Conservation (phyloP, 257 asterid genomes). For the Paulownia fortunei region DNA sequence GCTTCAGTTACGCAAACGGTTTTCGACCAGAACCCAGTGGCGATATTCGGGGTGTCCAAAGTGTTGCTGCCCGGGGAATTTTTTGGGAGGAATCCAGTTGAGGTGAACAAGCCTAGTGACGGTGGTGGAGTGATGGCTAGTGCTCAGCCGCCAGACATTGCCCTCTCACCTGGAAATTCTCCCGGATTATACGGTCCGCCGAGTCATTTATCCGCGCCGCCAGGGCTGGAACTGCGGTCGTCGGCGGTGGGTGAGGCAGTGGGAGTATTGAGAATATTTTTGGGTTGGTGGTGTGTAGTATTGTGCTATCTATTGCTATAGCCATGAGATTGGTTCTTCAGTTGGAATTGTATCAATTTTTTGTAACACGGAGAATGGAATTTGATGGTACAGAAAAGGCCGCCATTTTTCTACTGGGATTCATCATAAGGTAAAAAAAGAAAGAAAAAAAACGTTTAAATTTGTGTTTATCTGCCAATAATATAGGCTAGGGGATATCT, state of each 20-base stretch:
- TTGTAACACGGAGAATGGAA: constrained; percentile 39
- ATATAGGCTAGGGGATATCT: constrained; percentile 32
- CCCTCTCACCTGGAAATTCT: constrained; percentile 53
- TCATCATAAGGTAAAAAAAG: constrained; percentile 21
- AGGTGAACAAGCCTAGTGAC: constrained; percentile 43
- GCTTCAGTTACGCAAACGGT: constrained; percentile 89
- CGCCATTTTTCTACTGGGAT: constrained; percentile 46
- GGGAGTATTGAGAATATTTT: constrained; percentile 32
- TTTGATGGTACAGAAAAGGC: constrained; percentile 28
- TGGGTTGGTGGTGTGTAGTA: constrained; percentile 60
- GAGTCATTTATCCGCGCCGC: constrained; percentile 63
- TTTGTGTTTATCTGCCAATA: constrained; percentile 34
- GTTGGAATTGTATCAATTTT: constrained; percentile 33
- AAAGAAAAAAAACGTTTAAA: not conserved
- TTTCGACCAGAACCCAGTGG: constrained; percentile 89
- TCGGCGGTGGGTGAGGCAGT: constrained; percentile 33
- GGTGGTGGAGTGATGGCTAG: constrained; percentile 38
- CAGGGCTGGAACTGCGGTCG: constrained; percentile 53
- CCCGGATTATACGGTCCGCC: constrained; percentile 50
- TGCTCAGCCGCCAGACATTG: constrained; percentile 66
- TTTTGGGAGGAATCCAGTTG: constrained; percentile 68
- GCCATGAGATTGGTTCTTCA: constrained; percentile 41
- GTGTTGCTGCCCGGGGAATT: constrained; percentile 77
- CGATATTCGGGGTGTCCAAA: constrained; percentile 79
- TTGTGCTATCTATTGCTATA: constrained; percentile 45